These are phyloP conservation scores for Phyllosticta paracitricarpa DNA, from an alignment of 2,329 filamentous ascomycete species.

Conservation along the genomic window DNA sequence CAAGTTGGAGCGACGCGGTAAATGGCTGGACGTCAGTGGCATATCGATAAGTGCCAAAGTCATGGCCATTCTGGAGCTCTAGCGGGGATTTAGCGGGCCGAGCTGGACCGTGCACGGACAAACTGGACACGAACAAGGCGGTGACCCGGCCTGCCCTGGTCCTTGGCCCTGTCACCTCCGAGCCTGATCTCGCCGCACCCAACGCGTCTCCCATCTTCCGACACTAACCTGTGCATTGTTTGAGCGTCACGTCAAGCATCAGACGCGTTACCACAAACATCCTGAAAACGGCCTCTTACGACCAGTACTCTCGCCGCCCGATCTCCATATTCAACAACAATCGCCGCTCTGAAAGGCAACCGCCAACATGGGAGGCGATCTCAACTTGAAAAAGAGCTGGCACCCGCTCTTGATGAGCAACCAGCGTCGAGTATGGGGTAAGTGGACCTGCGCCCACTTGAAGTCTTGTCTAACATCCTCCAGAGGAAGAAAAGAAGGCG, in stretches of 20 bases:
- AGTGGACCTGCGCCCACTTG: neutral
- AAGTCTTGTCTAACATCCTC: neutral
- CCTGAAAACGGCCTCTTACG: too few species aligned
- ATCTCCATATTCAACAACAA: too few species aligned
- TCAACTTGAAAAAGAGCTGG: constrained; percentile 89
- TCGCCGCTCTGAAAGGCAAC: constrained; percentile 2
- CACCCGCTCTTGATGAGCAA: constrained; percentile 87
- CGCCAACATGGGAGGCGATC: constrained; percentile 77
- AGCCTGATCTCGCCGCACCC: neutral
- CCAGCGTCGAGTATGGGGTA: constrained; percentile 68
- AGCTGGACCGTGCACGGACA: neutral
- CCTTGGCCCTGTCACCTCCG: neutral
- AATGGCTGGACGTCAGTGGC: neutral
- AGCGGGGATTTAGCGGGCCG: neutral
- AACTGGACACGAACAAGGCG: neutral
- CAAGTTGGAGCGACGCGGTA: neutral
- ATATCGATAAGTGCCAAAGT: neutral
- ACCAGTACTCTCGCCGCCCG: too few species aligned
- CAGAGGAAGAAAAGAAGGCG: constrained; percentile 77
- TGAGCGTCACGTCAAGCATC: neutral
- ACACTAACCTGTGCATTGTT: neutral
- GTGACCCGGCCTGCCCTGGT: neutral
- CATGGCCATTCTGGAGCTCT: neutral
- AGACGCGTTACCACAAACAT: too few species aligned
- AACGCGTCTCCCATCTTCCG: neutral